A percentile compares a stretch with the other conserved stretches of the same genome.
phyloP scores from a whole-genome alignment of 1,139 yeast genomes.

The Sugiyamaella xylanicola region DNA sequence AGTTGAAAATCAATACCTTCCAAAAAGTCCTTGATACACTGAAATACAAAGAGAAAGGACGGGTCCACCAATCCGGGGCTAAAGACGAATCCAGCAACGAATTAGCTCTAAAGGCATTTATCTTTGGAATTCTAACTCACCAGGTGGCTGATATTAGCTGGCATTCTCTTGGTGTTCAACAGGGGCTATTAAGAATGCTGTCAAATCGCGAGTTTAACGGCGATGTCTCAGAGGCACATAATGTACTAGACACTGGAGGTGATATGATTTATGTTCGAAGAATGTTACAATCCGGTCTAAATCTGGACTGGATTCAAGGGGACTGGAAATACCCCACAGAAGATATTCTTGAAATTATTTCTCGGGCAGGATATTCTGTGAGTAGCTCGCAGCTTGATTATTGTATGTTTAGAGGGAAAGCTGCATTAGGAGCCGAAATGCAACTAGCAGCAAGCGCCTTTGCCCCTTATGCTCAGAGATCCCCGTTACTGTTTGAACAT shows the following conservation, averaged over 20 bases:
- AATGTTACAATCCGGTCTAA: constrained; percentile 39
- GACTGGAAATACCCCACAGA: constrained; percentile 51
- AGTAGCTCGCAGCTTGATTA: constrained; percentile 40
- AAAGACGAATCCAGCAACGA: constrained; percentile 20
- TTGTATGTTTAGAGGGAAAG: constrained; percentile 55
- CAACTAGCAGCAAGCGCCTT: constrained; percentile 40
- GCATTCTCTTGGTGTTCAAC: constrained; percentile 58
- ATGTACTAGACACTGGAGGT: constrained; percentile 58
- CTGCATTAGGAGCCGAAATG: constrained; percentile 51
- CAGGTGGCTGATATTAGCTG: constrained; percentile 63
- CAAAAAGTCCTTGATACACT: constrained; percentile 9
- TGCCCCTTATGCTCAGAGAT: constrained; percentile 41
- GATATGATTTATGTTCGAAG: constrained; percentile 53
- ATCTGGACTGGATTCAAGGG: constrained; percentile 39
- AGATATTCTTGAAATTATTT: constrained; percentile 45
- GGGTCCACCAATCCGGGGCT: not conserved
- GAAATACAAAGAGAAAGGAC: constrained; percentile 12
- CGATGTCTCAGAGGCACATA: constrained; percentile 51
- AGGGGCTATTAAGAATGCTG: constrained; percentile 54
- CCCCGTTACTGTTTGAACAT: constrained; percentile 49
- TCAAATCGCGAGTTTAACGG: constrained; percentile 55
- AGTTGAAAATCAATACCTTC: constrained; percentile 2
- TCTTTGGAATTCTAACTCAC: constrained; percentile 57
- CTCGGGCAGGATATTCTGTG: constrained; percentile 41
- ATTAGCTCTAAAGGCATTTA: constrained; percentile 50